Conservation (phyloP, 345 rosid genomes). For the Eucalyptus marginata region DNA sequence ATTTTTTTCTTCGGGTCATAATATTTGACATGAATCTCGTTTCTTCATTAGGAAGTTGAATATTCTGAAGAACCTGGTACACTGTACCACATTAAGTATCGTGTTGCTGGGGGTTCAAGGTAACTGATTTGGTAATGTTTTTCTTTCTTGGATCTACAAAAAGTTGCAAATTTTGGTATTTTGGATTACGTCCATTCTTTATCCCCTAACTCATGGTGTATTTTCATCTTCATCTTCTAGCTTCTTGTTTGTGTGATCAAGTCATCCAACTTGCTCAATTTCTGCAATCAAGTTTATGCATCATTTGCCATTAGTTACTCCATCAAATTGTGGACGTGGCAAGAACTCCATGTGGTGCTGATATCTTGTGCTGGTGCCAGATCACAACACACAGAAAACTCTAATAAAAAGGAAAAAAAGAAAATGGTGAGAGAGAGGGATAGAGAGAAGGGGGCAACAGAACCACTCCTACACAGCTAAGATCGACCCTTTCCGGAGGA, state of each 20-base stretch:
- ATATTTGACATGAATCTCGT: not conserved
- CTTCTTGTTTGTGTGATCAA: not conserved
- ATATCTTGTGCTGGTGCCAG: not conserved
- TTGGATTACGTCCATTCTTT: not conserved
- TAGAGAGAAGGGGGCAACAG: not conserved
- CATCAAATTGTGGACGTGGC: not conserved
- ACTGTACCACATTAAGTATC: slow-evolving; percentile 84
- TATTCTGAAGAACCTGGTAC: slow-evolving; percentile 91
- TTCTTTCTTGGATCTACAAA: not conserved
- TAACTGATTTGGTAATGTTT: not conserved
- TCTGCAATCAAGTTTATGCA: not conserved
- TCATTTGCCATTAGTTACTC: not conserved
- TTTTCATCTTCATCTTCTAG: not conserved
- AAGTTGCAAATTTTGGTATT: not conserved
- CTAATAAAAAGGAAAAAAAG: not conserved
- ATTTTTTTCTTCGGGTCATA: not conserved
- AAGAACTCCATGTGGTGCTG: not conserved
- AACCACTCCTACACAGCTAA: not conserved
- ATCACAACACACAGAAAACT: not conserved
- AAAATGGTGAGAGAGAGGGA: not conserved
- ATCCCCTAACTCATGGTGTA: not conserved
- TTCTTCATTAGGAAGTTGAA: slow-evolving; percentile 75
- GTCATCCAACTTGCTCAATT: not conserved
- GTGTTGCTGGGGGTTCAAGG: slow-evolving; percentile 76
- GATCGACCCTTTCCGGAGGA: not conserved